These are phyloP conservation scores for Cajanus cajan DNA, from an alignment of 306 rosid genomes.

Conservation along the genomic window DNA sequence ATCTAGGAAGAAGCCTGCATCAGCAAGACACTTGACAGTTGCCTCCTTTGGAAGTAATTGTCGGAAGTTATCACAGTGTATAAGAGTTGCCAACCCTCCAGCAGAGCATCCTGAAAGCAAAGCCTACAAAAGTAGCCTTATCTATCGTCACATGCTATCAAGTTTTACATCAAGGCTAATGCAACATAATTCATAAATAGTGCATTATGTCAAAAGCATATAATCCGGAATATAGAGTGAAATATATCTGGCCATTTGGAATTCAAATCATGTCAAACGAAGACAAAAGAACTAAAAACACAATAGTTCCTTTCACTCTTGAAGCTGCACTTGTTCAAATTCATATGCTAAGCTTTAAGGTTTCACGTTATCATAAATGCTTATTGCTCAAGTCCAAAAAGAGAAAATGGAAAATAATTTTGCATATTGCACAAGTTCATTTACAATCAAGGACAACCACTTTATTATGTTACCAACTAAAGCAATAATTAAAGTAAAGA, in stretches of 20 bases:
- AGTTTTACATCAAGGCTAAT: constrained; percentile 13
- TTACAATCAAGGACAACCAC: not conserved
- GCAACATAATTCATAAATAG: constrained; percentile 4
- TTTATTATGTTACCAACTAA: constrained; percentile 19
- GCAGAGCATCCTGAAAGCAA: constrained; percentile 99
- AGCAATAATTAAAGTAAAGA: not conserved
- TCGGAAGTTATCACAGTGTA: constrained; percentile 85
- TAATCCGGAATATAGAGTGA: not conserved
- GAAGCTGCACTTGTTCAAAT: constrained; percentile 1
- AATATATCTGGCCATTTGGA: not conserved
- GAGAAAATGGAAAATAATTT: not conserved
- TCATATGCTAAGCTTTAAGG: not conserved
- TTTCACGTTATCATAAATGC: not conserved
- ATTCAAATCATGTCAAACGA: constrained; percentile 16
- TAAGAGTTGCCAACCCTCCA: constrained; percentile 92
- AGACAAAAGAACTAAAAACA: not conserved
- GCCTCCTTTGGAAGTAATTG: constrained; percentile 52
- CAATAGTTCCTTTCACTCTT: constrained; percentile 1
- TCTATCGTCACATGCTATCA: constrained; percentile 11
- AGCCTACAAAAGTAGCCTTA: constrained; percentile 57
- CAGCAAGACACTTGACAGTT: constrained; percentile 87
- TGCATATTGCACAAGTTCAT: not conserved
- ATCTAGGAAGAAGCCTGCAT: constrained; percentile 94
- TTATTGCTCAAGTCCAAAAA: not conserved
- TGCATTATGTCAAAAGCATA: constrained; percentile 10